A percentile compares a stretch with the other conserved stretches of the same genome.
These are phyloP conservation scores for Fennellomyces sp. DNA, from an alignment of 371 early-diverging fungal species.

Conservation along the genomic window DNA sequence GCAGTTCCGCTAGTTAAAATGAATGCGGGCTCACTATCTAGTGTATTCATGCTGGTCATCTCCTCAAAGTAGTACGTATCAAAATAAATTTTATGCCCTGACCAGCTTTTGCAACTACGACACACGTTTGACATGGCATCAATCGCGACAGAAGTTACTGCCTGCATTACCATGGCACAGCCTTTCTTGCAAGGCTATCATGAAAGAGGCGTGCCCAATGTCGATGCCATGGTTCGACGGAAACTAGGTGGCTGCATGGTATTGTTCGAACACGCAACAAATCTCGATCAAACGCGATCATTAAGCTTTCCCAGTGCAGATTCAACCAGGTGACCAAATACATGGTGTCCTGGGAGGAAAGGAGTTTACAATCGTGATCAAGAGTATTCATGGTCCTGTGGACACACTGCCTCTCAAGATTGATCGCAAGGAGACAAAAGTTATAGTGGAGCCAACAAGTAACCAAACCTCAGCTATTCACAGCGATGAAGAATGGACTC, in stretches of 20 bases:
- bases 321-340: slow-evolving; percentile 7
- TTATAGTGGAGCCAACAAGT: not conserved
- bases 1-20: slow-evolving; percentile 5
- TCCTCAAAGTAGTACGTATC: not conserved
- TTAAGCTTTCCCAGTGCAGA: not conserved
- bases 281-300: not conserved
- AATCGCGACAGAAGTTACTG: slow-evolving; percentile 1
- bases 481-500: not conserved
- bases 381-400: not conserved
- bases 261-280: not conserved
- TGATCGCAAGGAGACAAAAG: not conserved
- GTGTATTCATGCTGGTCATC: slow-evolving; percentile 42
- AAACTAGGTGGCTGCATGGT: slow-evolving; percentile 8
- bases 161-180: not conserved
- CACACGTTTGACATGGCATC: too few relatives aligned
- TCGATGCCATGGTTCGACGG: slow-evolving; percentile 10
- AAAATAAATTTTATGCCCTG: too few relatives aligned
- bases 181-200: not conserved
- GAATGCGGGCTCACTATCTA: slow-evolving; percentile 30
- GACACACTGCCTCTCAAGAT: not conserved
- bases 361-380: not conserved
- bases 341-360: slow-evolving; percentile 6
- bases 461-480: not conserved
- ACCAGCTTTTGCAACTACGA: too few relatives aligned
- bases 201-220: not conserved